Evolutionary conservation across 2,329 filamentous ascomycete genomes (phyloP), one percentile per base, ranked within the genome.

Genomic region (Fusarium tanahbumbuense): DNA sequence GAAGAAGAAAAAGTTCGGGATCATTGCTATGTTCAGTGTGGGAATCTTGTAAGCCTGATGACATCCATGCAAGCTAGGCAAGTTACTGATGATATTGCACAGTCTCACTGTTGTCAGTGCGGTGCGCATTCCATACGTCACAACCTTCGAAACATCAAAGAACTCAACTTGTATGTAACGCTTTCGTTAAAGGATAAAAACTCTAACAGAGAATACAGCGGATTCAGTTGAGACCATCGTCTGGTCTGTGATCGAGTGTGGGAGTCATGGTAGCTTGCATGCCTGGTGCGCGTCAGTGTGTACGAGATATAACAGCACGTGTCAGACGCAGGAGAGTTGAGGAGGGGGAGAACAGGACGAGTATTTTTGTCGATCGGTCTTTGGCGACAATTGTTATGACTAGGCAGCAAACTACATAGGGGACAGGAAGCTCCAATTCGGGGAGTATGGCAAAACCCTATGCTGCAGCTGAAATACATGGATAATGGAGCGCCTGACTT

Each of bases 181-280:
- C 0, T 1, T 5, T n/a, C n/a, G n/a, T n/a, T n/a, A n/a, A n/a
- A n/a, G n/a, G n/a, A n/a, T n/a, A n/a, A n/a, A n/a, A n/a, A n/a
- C n/a, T n/a, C 40, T 61, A 8, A 56, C 2, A 1, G 2, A 4
- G 0, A 4, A 8, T 0, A 1, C 9, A 67, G 62, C 47, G 11
- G 56, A 67, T 6, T 48, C 47, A 0, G 32, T 44, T 3, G 47
- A 48, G 8, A 41, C 20, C 4, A 7, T 62, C 1, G 27, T 63
- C 3, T 68, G 53, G 64, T 55, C 65, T 9, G 27, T 34, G 0
- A 22, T 68, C 3, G 58, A 68, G 8, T 7, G 58, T 68, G 2
- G 58, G 65, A 13, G 46, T 68, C 4, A 59, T 68, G 41, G 65
- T 68, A 1, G 58, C 58, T 2, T 68, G 64, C 2, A 68, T 68